Conservation (phyloP, 306 rosid species). For the Cucurbita pepo region DNA sequence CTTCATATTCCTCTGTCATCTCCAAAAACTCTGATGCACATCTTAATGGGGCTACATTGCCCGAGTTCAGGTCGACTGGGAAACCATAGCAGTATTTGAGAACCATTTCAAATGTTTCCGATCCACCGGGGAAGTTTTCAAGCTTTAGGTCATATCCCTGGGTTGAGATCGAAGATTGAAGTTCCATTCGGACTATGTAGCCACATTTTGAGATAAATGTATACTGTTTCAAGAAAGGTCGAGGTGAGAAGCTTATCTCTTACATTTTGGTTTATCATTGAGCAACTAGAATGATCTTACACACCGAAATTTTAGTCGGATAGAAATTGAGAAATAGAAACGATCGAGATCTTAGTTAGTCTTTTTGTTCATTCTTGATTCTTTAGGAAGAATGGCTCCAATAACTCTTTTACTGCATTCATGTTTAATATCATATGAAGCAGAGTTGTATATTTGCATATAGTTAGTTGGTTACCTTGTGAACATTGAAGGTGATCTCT, state of each 20-base stretch:
- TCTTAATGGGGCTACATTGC: constrained; percentile 63
- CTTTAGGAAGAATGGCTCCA: neutral
- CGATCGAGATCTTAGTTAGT: neutral
- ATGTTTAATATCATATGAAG: neutral
- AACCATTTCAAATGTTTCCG: constrained; percentile 51
- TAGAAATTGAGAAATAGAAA: neutral
- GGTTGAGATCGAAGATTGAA: constrained; percentile 38
- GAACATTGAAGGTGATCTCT: constrained; percentile 54
- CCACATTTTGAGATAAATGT: constrained; percentile 77
- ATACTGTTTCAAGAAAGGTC: constrained; percentile 41
- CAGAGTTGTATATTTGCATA: neutral
- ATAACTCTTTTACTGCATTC: neutral
- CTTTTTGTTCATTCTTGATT: neutral
- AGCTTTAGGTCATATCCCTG: constrained; percentile 37
- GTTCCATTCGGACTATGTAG: constrained; percentile 48
- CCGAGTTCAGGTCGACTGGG: constrained; percentile 55
- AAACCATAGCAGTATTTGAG: constrained; percentile 82
- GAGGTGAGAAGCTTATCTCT: neutral
- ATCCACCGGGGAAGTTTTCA: constrained; percentile 78
- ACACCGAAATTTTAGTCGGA: neutral
- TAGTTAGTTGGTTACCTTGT: constrained; percentile 49
- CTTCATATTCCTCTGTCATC: constrained; percentile 84
- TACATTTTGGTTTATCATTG: neutral
- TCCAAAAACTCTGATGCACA: constrained; percentile 85
- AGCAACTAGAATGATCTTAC: neutral